Base-by-base conservation (phyloP, 2,329 filamentous ascomycete genomes). In the Aspergillus clavatus region DNA sequence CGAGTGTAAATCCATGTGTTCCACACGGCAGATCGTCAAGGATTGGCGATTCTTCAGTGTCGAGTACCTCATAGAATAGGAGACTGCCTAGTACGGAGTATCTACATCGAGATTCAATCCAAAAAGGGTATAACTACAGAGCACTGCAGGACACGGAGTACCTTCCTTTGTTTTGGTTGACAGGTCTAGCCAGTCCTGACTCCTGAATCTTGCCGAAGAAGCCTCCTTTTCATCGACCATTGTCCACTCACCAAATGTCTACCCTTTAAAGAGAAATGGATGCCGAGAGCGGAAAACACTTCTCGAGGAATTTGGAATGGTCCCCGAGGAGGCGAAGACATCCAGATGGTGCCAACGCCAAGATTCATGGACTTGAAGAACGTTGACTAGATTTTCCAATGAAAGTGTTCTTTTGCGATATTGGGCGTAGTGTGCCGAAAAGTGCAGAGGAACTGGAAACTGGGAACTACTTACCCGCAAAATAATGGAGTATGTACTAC, bases 1-100 rank as follows among this genome's bases (percentile, higher is more conserved):
- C 31, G 31, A 35, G 31, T 14, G 4, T 18, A 18, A 35, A 35
- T 35, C 31, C 31, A 19, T 35, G 31, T 40, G 18, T 19, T 28
- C 24, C 38, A 27, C 23, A 6, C 22, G 38, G 22, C 38, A 40
- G 37, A 39, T 39, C 37, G 37, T 19, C 37, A 39, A n/a, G 27
- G 38, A 27, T 40, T 40, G 38, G 22, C 38, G 16, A 28, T 40
- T 14, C 31, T 18, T 35, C n/a, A 19, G 14, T 10, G 31, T 2
- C 18, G 14, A 35, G n/a, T n/a, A n/a, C n/a, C n/a, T n/a, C n/a
- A n/a, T n/a, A n/a, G n/a, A n/a, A n/a, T n/a, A n/a, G n/a, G n/a
- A n/a, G n/a, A n/a, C n/a, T n/a, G n/a, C n/a, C n/a, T n/a, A n/a
- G n/a, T n/a, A n/a, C n/a, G n/a, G n/a, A n/a, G n/a, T n/a, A n/a